Evolutionary conservation across 2,329 filamentous ascomycete genomes (phyloP), one percentile per base, ranked within the genome.

Genomic region (Talaromyces sp.): DNA sequence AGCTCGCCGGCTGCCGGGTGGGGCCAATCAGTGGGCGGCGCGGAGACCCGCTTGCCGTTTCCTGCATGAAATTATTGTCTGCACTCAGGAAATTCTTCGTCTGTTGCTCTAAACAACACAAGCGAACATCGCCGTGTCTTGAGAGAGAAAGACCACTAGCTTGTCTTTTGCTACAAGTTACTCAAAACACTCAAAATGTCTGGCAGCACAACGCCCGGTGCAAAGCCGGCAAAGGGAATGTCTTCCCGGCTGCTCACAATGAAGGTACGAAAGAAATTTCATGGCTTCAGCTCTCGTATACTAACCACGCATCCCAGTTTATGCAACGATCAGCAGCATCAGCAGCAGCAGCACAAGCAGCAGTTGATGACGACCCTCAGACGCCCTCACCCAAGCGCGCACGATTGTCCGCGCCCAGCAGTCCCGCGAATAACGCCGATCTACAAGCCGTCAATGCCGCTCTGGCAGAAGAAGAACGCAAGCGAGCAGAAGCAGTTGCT

Each of bases 161-260:
- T 44, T n/a, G 5, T 8, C 5, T 44, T 9, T 44, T 1, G 8
- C 1, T 8, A 11, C 10, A 6, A 25, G 1, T 47, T 47, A 13
- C n/a, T 11, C 44, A 22, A 47, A 19, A 47, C 44, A 22, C 9
- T n/a, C 62, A 70, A 36, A 62, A 77, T 76, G 75, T 65, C 72
- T 55, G 64, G 61, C 52, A 65, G 68, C 63, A 72, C 68, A 55
- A 82, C 83, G 74, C 75, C 82, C 67, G 77, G 82, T 63, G 77
- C 81, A 71, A 86, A 73, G 63, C 80, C 85, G 54, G 84, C 84
- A 33, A 89, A 89, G 75, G 83, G 82, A 53, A 92, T 96, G 87
- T 96, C 93, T 65, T 93, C 89, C 62, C 88, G 92, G 67, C 87
- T 97, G 55, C 82, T 96, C 71, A 93, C 90, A 42, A 97, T 96